Evolutionary conservation across 2,329 filamentous ascomycete genomes (phyloP).

Genomic region (Microdochium bolleyi): DNA sequence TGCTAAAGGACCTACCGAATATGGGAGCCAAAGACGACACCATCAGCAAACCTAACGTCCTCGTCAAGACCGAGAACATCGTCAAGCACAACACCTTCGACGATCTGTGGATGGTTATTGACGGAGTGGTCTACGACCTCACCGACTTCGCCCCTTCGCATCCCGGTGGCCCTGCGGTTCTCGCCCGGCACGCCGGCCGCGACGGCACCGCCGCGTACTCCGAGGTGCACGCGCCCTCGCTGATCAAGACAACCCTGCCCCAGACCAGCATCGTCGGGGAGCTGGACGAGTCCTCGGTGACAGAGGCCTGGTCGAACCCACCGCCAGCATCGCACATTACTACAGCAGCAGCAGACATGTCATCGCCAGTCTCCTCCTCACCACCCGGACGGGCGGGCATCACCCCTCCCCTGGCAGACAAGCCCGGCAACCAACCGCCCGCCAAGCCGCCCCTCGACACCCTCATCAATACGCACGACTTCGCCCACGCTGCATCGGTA

Average conservation of each 20-base stretch:
- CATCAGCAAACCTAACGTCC: neutral
- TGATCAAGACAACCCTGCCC: constrained; percentile 31
- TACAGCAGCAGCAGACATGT: neutral
- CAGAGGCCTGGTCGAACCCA: constrained; percentile 31
- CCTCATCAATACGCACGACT: constrained; percentile 53
- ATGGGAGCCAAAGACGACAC: constrained; percentile 8
- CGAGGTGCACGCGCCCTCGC: constrained; percentile 37
- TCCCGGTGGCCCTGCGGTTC: constrained; percentile 28
- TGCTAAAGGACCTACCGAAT: neutral
- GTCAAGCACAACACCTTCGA: constrained; percentile 33
- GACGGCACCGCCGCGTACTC: constrained; percentile 47
- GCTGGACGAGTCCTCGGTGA: constrained; percentile 39
- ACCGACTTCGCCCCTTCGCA: constrained; percentile 48
- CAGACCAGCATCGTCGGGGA: constrained; percentile 37
- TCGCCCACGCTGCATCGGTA: constrained; percentile 45
- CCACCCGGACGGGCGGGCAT: neutral
- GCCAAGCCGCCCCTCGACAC: constrained; percentile 42
- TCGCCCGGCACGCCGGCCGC: constrained; percentile 41
- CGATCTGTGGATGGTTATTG: constrained; percentile 59
- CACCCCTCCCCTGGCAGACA: too few species aligned
- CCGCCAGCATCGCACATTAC: constrained; percentile 1
- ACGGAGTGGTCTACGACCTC: constrained; percentile 58
- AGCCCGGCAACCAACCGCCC: too few species aligned
- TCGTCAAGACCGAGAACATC: constrained; percentile 33
- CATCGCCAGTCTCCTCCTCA: neutral